Base-by-base conservation (phyloP, 2,329 filamentous ascomycete species). In the Pseudodiploospora longispora region DNA sequence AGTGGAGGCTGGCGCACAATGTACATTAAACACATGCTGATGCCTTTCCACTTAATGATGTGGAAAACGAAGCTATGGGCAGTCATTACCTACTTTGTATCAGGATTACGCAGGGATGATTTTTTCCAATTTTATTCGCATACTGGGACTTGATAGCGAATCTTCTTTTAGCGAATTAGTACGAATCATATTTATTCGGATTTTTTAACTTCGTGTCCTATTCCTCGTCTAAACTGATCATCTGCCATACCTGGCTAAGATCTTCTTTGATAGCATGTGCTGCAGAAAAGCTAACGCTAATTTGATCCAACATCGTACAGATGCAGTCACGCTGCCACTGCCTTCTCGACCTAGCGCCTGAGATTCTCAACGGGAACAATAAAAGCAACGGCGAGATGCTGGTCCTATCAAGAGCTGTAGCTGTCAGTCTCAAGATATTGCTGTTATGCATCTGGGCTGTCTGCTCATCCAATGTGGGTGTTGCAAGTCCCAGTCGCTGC, bases 291-390 rank as follows among this genome's bases (percentile, higher is more conserved):
- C 49, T 50, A 8, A 6, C 32, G 6, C 55, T 50, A 12, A 59
- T 45, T 0, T 38, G 48, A 0, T 36, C 40, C 3, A 65, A 30
- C 7, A 57, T 41, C 4, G 32, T 39, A 4, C 50, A 10, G 3
- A 63, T 52, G 9, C 41, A 43, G 1, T 50, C 43, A 3, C 54
- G 52, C 33, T 63, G 60, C 47, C 47, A 53, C 0, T 10, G 5
- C 3, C 50, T 38, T 27, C 50, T 43, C 1, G 58, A 58, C 1
- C 62, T 55, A 0, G 63, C 56, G 5, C 63, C 63, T 0, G 61
- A 63, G 6, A 66, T 56, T 7, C 63, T 50, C 1, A 66, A 38
- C 0, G 63, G 63, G 27, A 65, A 65, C 5, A 66, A 39, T 0
- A 63, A 53, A 6, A 66, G 29, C 5, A 66, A n/a, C 0, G 60